Percentiles rank a stretch among this genome's conserved stretches.
phyloP scores from a whole-genome alignment of 441 rosid species.

The Jatropha multifida region DNA sequence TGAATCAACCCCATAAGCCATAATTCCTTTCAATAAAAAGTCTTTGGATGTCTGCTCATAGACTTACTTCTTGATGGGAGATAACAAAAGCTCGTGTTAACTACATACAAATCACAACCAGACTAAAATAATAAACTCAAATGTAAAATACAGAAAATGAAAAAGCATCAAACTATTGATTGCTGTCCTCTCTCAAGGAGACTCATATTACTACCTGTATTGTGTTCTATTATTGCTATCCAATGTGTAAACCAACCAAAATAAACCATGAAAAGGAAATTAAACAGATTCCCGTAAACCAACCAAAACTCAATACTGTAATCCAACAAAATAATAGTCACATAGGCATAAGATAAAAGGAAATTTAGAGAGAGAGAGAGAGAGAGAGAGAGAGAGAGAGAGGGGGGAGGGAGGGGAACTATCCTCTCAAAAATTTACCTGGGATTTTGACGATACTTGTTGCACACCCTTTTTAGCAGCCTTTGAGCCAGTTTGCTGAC shows the following conservation, averaged over 20 bases:
- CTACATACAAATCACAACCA: background rate
- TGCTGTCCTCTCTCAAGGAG: background rate
- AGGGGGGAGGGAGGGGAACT: background rate
- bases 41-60: background rate
- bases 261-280: background rate
- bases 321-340: background rate
- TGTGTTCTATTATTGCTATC: background rate
- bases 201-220: background rate
- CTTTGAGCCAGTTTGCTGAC: slow-evolving; percentile 58
- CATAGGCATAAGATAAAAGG: background rate
- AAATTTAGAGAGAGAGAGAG: too few species aligned
- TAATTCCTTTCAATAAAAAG: background rate
- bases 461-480: slow-evolving; percentile 67
- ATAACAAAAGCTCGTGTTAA: background rate
- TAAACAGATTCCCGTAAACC: background rate
- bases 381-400: background rate
- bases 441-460: slow-evolving; percentile 71
- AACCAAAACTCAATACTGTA: background rate
- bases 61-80: background rate
- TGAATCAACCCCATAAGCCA: background rate
- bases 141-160: background rate
- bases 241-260: background rate
- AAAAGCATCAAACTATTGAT: background rate
- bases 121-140: background rate
- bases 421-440: slow-evolving; percentile 41